A percentile compares a stretch with the other conserved stretches of the same genome.
Conservation (phyloP, 2,329 filamentous ascomycete species). For the Helotiales sp. region DNA sequence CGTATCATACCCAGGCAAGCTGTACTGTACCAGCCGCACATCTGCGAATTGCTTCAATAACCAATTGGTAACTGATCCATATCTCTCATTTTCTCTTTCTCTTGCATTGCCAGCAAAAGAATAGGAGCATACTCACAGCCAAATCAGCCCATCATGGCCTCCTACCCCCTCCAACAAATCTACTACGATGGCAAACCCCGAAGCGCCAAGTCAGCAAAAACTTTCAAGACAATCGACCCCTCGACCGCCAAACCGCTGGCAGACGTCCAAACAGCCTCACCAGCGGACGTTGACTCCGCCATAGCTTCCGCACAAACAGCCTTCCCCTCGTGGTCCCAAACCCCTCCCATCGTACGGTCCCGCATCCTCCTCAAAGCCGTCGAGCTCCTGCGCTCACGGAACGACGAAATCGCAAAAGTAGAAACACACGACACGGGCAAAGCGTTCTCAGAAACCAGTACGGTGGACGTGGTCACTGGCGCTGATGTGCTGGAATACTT, state of each 20-base stretch:
- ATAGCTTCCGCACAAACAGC: constrained; percentile 72
- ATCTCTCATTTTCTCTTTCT: background rate
- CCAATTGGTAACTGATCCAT: too few species aligned
- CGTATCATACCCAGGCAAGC: background rate
- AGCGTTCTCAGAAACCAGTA: constrained; percentile 81
- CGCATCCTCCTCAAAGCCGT: constrained; percentile 81
- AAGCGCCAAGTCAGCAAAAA: constrained; percentile 60
- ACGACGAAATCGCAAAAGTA: constrained; percentile 77
- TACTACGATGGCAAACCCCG: constrained; percentile 78
- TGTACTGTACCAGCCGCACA: background rate
- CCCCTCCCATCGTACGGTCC: constrained; percentile 73
- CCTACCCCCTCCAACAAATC: constrained; percentile 63
- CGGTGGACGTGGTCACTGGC: constrained; percentile 82
- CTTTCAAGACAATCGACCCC: constrained; percentile 77
- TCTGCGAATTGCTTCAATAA: constrained; percentile 8
- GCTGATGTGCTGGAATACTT: constrained; percentile 88
- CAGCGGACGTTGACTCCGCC: constrained; percentile 71
- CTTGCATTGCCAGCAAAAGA: background rate
- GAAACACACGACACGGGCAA: constrained; percentile 90
- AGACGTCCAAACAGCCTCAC: constrained; percentile 72
- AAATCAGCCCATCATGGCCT: constrained; percentile 26
- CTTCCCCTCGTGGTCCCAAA: constrained; percentile 78
- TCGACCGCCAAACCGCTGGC: constrained; percentile 72
- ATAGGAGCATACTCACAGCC: background rate
- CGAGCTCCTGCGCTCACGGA: constrained; percentile 72